Evolutionary conservation across 2,329 filamentous ascomycete species (phyloP).

Genomic region (Lomentospora prolificans): DNA sequence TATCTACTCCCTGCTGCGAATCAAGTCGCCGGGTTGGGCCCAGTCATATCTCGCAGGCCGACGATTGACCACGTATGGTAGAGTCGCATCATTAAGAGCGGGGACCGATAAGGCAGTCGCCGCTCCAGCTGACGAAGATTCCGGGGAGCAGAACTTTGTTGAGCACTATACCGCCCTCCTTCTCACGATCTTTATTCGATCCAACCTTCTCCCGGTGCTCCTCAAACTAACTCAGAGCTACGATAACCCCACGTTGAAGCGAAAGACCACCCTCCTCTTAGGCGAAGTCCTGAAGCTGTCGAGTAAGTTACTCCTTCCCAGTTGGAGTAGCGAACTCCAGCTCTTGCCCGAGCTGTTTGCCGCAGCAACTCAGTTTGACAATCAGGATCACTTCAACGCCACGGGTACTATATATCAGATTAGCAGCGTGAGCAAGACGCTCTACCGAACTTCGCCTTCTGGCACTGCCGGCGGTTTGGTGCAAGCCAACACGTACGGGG

Average conservation of each 20-base stretch:
- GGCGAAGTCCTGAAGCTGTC: constrained; percentile 87
- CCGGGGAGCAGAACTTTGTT: constrained; percentile 72
- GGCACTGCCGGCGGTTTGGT: background rate
- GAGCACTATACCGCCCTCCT: constrained; percentile 90
- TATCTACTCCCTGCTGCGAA: constrained; percentile 68
- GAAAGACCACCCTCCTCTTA: constrained; percentile 83
- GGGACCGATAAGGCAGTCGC: constrained; percentile 40
- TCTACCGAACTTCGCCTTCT: constrained; percentile 66
- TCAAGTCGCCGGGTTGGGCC: constrained; percentile 91
- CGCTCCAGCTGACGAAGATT: constrained; percentile 53
- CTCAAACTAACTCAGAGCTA: constrained; percentile 58
- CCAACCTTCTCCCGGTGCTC: constrained; percentile 57
- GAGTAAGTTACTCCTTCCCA: constrained; percentile 70
- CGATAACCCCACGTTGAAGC: constrained; percentile 60
- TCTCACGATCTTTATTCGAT: constrained; percentile 73
- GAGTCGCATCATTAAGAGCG: constrained; percentile 74
- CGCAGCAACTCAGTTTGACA: constrained; percentile 61
- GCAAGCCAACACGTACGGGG: constrained; percentile 14
- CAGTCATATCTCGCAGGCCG: constrained; percentile 89
- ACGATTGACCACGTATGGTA: constrained; percentile 89
- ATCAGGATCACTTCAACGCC: constrained; percentile 66
- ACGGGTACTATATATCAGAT: constrained; percentile 95
- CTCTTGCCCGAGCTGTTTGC: constrained; percentile 78
- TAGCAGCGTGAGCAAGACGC: constrained; percentile 87
- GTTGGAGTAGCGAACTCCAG: constrained; percentile 77